Evolutionary conservation across 352 stramenopile genomes (phyloP), one percentile per base, ranked within the genome.

Genomic region (Peronosclerospora sorghi): DNA sequence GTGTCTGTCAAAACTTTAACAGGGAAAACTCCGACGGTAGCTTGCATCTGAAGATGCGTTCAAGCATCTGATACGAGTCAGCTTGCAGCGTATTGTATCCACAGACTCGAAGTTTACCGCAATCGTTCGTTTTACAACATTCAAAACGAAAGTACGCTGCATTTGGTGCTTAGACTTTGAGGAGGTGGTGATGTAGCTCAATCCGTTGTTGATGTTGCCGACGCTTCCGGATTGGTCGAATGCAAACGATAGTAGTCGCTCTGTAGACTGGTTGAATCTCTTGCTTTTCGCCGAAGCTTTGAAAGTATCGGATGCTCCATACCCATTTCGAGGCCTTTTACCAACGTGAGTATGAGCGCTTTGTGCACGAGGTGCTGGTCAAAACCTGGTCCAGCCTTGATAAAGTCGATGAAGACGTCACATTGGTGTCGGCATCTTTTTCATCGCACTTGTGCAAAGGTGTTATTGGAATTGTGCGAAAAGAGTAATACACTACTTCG

Each of bases 191-290:
- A 12, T 14, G 6, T 5, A n/a, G n/a, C 23, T 21, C 37, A 3
- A 17, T 24, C 23, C 6, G 64, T 68, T 45, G 54, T 46, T 9
- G 59, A 68, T 49, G 49, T 68, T 10, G 54, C 59, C 0, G 26
- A 62, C 24, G 8, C 21, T 0, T 63, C 54, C 6, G 14, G 51
- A 12, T 23, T 68, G n/a, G 15, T 37, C 9, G 5, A 29, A 8
- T 14, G 38, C 28, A 0, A 15, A 53, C 8, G n/a, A 18, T 8
- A 30, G 1, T 5, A 3, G 21, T 32, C 13, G 36, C 3, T 21
- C 20, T 6, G 40, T 54, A 0, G 20, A 45, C n/a, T 62, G 59
- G 46, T 10, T 21, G 2, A 61, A 38, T 35, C 47, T 62, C 14
- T 9, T 62, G 13, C 35, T 61, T 29, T 14, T 56, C 20, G 32